A percentile compares a stretch with the other conserved stretches of the same genome.
These are phyloP conservation scores for Hyphodiscus sp. DNA, from an alignment of 2,329 filamentous ascomycete genomes.

Conservation along the genomic window DNA sequence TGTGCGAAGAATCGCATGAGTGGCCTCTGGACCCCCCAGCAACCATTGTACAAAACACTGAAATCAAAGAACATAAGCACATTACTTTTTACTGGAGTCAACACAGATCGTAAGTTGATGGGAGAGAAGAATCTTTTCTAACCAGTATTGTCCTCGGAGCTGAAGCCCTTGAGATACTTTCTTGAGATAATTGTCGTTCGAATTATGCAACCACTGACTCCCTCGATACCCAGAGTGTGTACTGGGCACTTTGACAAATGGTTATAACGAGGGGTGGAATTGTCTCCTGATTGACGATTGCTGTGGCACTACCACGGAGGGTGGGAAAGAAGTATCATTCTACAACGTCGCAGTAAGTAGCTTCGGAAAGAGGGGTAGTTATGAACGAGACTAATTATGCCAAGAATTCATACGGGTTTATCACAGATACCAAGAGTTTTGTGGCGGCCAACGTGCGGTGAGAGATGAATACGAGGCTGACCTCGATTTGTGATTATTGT, in stretches of 20 bases:
- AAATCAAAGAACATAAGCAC: conserved; percentile 36
- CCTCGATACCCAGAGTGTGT: conserved; percentile 39
- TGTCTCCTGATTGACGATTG: conserved; percentile 49
- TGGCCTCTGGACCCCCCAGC: conserved; percentile 44
- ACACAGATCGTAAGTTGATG: conserved; percentile 41
- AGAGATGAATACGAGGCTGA: conserved; percentile 3
- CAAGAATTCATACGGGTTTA: conserved; percentile 20
- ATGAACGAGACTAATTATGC: not conserved
- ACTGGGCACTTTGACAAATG: conserved; percentile 48
- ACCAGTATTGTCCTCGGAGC: no score
- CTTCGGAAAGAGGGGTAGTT: not conserved
- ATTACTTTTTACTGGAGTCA: conserved; percentile 51
- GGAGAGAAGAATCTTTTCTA: no score
- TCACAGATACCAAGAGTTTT: conserved; percentile 16
- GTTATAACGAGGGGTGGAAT: conserved; percentile 49
- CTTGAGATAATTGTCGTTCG: no score
- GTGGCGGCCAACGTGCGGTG: conserved; percentile 10
- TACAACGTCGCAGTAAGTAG: conserved; percentile 34
- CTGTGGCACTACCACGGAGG: conserved; percentile 42
- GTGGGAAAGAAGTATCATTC: conserved; percentile 32
- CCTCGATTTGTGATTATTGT: not conserved
- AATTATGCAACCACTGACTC: no score
- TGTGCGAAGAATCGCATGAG: conserved; percentile 53
- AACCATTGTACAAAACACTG: conserved; percentile 38
- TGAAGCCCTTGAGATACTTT: no score